Percentiles rank a stretch among this genome's conserved stretches.
Evolutionary conservation across 2,329 filamentous ascomycete genomes (phyloP).

Genomic region (Scolecobasidium constrictum): DNA sequence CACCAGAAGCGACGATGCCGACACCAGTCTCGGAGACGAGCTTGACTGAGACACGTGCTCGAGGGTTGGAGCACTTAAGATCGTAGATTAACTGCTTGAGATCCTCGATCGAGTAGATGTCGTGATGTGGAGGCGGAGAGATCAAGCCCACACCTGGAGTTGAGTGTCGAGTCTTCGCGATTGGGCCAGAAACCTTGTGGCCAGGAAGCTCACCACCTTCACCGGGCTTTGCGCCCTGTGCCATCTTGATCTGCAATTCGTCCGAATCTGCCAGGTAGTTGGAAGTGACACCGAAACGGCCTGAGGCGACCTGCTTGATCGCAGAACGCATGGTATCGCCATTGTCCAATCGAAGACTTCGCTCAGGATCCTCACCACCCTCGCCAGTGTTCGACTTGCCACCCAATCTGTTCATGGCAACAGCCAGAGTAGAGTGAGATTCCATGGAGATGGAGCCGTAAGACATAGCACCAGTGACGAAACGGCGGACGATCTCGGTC

Average conservation of each 20-base stretch:
- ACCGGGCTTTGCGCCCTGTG: constrained; percentile 93
- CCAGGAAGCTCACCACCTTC: constrained; percentile 95
- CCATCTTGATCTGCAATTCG: constrained; percentile 98
- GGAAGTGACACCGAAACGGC: constrained; percentile 90
- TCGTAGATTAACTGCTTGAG: constrained; percentile 97
- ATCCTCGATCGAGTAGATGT: constrained; percentile 98
- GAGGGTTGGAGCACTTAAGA: constrained; percentile 89
- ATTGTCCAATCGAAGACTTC: constrained; percentile 75
- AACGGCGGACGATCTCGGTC: constrained; percentile 94
- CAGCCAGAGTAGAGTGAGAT: constrained; percentile 86
- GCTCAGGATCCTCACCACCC: constrained; percentile 90
- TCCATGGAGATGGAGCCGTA: constrained; percentile 99
- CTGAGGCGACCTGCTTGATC: constrained; percentile 95
- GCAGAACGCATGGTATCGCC: constrained; percentile 95
- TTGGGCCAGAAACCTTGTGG: constrained; percentile 91
- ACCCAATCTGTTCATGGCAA: constrained; percentile 93
- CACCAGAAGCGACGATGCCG: constrained; percentile 93
- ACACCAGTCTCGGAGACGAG: constrained; percentile 96
- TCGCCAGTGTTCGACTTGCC: constrained; percentile 98
- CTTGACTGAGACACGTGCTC: constrained; percentile 89
- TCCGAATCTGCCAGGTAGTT: constrained; percentile 92
- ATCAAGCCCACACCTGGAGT: constrained; percentile 94
- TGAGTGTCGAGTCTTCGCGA: constrained; percentile 88
- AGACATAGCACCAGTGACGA: constrained; percentile 96
- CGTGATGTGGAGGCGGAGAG: constrained; percentile 90